These are phyloP conservation scores for Hypocrella siamensis DNA, from an alignment of 2,329 filamentous ascomycete genomes.

Conservation along the genomic window DNA sequence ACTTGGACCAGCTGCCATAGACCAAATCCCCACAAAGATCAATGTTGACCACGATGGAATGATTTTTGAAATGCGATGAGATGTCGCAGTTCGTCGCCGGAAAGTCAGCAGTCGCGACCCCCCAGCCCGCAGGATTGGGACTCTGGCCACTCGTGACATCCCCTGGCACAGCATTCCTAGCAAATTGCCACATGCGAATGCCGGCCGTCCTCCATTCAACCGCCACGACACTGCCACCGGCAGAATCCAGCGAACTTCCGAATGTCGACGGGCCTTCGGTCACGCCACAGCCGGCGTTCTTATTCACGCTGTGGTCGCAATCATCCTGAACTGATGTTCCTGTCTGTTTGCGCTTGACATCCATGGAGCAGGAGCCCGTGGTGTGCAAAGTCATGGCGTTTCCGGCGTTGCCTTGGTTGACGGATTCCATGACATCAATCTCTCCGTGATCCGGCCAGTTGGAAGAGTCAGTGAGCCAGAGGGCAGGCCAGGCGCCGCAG, in stretches of 20 bases:
- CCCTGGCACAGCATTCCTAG: slow-evolving; percentile 26
- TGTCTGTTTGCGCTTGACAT: slow-evolving; percentile 36
- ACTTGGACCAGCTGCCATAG: slow-evolving; percentile 27
- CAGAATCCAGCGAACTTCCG: slow-evolving; percentile 34
- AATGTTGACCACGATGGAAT: slow-evolving; percentile 52
- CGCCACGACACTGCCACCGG: slow-evolving; percentile 42
- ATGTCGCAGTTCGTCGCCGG: slow-evolving; percentile 47
- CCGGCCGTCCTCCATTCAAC: slow-evolving; percentile 44
- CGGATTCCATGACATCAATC: slow-evolving; percentile 46
- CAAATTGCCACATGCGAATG: slow-evolving; percentile 49
- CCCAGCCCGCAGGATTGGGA: slow-evolving; percentile 49
- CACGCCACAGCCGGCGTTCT: slow-evolving; percentile 44
- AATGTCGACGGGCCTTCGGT: slow-evolving; percentile 25
- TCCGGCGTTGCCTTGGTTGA: slow-evolving; percentile 35
- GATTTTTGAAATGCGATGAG: slow-evolving; percentile 42
- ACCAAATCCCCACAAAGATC: slow-evolving; percentile 45
- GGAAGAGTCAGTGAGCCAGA: slow-evolving; percentile 46
- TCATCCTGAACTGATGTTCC: slow-evolving; percentile 25
- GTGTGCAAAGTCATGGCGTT: slow-evolving; percentile 48
- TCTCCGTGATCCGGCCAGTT: slow-evolving; percentile 51
- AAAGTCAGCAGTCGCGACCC: slow-evolving; percentile 46
- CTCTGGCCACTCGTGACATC: slow-evolving; percentile 30
- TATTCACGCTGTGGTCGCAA: slow-evolving; percentile 34
- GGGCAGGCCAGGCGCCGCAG: slow-evolving; percentile 48
- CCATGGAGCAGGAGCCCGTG: slow-evolving; percentile 31